Conservation (phyloP, 2,329 filamentous ascomycete genomes). For the Cercospora beticola region DNA sequence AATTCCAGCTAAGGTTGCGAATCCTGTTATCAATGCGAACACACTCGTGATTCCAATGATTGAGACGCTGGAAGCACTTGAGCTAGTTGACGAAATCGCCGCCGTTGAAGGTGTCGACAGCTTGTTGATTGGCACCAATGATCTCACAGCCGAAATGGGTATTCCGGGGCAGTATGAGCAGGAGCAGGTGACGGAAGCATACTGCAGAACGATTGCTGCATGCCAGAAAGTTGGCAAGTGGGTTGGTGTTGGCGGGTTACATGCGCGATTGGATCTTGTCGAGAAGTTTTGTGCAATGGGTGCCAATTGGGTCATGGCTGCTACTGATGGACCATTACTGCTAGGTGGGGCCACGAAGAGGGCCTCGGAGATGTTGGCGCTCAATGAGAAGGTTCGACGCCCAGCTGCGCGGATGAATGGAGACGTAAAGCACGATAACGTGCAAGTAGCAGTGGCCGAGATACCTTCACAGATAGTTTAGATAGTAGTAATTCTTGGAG, state of each 20-base stretch:
- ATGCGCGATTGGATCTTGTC: constrained; percentile 44
- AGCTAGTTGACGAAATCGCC: constrained; percentile 44
- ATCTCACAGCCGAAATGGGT: constrained; percentile 47
- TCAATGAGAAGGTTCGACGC: not conserved
- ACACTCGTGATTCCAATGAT: constrained; percentile 48
- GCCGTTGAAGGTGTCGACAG: constrained; percentile 47
- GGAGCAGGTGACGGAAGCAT: constrained; percentile 33
- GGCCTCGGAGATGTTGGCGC: constrained; percentile 7
- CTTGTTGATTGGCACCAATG: constrained; percentile 48
- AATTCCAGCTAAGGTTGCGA: constrained; percentile 39
- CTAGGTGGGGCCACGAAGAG: constrained; percentile 41
- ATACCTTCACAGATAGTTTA: not conserved
- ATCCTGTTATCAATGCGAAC: constrained; percentile 39
- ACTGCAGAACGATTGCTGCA: constrained; percentile 41
- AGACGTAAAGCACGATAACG: not conserved
- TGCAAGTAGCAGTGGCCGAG: not conserved
- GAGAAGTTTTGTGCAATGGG: constrained; percentile 44
- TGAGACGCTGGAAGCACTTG: constrained; percentile 43
- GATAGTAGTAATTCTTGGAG: not conserved
- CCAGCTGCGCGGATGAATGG: not conserved
- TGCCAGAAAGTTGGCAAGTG: constrained; percentile 44
- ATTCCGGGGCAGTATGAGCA: constrained; percentile 46
- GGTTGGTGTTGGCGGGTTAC: constrained; percentile 45
- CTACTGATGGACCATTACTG: constrained; percentile 40
- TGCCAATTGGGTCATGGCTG: constrained; percentile 43